These are phyloP conservation scores for Nannochloropsis gaditana DNA, from an alignment of 108 stramenopile species.

Conservation along the genomic window DNA sequence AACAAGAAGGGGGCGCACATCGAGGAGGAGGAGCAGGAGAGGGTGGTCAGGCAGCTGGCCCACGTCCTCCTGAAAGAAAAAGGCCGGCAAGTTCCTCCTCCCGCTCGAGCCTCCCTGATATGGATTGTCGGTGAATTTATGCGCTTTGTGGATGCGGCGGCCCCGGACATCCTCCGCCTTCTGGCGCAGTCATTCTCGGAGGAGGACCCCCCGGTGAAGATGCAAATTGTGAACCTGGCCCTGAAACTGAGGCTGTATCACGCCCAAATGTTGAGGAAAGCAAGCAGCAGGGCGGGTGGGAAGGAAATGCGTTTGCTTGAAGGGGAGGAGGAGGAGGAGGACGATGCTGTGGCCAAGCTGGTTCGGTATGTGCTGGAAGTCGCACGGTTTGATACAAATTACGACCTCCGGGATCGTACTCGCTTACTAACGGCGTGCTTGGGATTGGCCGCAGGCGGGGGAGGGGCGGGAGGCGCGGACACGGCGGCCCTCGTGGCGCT, in stretches of 20 bases:
- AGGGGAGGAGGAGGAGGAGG: constrained; percentile 1
- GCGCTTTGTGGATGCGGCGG: constrained; percentile 46
- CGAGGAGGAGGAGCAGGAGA: constrained; percentile 41
- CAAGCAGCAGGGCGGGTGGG: neutral
- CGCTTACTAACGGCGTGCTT: constrained; percentile 75
- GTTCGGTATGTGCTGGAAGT: constrained; percentile 86
- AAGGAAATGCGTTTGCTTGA: neutral
- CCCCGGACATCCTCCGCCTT: constrained; percentile 73
- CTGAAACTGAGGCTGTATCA: constrained; percentile 22
- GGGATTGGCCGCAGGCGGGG: constrained; percentile 57
- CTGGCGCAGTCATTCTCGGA: constrained; percentile 66
- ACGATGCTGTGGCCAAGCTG: constrained; percentile 41
- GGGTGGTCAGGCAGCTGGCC: constrained; percentile 30
- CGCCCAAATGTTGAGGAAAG: neutral
- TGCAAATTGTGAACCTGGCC: constrained; percentile 74
- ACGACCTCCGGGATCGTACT: constrained; percentile 90
- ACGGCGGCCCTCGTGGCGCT: constrained; percentile 41
- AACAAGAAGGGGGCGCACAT: constrained; percentile 47
- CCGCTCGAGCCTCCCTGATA: constrained; percentile 55
- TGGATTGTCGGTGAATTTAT: constrained; percentile 53
- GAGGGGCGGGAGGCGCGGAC: constrained; percentile 43
- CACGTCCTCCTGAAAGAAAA: constrained; percentile 31
- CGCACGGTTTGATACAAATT: constrained; percentile 77
- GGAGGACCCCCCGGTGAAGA: constrained; percentile 65
- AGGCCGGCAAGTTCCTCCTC: constrained; percentile 44